Evolutionary conservation across 2,329 filamentous ascomycete species (phyloP).

Genomic region (Epichloe sylvatica): DNA sequence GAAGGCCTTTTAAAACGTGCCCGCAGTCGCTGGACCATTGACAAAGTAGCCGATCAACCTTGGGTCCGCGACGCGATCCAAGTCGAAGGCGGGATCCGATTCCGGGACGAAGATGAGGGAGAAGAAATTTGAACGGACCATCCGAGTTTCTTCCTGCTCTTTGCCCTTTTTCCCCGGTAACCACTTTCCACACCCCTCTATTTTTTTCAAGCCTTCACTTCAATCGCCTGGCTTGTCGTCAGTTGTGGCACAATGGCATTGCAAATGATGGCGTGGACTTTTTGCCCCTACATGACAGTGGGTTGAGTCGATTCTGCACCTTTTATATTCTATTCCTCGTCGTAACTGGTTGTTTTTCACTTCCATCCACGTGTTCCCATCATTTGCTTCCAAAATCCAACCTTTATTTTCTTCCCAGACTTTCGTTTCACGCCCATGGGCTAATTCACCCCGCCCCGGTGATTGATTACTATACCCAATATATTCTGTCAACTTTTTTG

Average conservation of each 20-base stretch:
- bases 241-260: too few relatives aligned
- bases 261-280: too few relatives aligned
- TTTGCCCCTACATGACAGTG: too few relatives aligned
- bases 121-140: conserved; percentile 30
- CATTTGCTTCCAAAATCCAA: too few relatives aligned
- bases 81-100: conserved; percentile 48
- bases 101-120: conserved; percentile 44
- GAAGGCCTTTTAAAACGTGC: conserved; percentile 76
- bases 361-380: too few relatives aligned
- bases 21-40: conserved; percentile 60
- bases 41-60: conserved; percentile 53
- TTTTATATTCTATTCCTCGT: too few relatives aligned
- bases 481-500: not conserved
- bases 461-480: not conserved
- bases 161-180: not conserved
- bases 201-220: too few relatives aligned
- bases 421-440: not conserved
- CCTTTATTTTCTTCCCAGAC: not conserved
- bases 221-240: too few relatives aligned
- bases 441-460: not conserved
- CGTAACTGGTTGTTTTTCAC: too few relatives aligned
- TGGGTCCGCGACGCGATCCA: conserved; percentile 68
- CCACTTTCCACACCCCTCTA: too few relatives aligned
- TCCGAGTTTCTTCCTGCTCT: not conserved
- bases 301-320: too few relatives aligned